Conservation (phyloP, 2,329 filamentous ascomycete species). For the Neofusicoccum ribis region DNA sequence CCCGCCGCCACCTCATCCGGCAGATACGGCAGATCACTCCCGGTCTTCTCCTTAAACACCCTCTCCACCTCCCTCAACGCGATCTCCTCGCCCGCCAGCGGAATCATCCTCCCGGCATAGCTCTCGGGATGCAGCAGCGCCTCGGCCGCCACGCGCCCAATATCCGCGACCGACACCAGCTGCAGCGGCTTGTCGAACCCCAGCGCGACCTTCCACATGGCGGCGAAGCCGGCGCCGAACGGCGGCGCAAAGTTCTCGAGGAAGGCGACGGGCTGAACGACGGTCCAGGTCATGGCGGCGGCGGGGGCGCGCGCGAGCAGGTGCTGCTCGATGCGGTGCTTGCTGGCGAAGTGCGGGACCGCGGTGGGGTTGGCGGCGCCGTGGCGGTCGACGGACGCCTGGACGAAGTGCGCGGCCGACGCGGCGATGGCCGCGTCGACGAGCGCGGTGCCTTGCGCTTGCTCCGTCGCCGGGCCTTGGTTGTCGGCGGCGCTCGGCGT, state of each 20-base stretch:
- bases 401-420: constrained; percentile 39
- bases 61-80: constrained; percentile 40
- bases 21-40: constrained; percentile 41
- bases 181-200: constrained; percentile 37
- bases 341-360: constrained; percentile 62
- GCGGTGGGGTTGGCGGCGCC: constrained; percentile 50
- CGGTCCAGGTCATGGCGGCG: constrained; percentile 55
- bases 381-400: constrained; percentile 39
- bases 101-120: constrained; percentile 43
- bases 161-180: constrained; percentile 42
- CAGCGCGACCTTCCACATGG: constrained; percentile 31
- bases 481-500: constrained; percentile 20
- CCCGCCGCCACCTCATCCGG: constrained; percentile 38
- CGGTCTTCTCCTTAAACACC: constrained; percentile 48
- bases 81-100: constrained; percentile 53
- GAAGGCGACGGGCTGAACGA: constrained; percentile 62
- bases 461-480: constrained; percentile 28
- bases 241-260: constrained; percentile 58
- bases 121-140: constrained; percentile 46
- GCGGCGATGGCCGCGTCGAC: constrained; percentile 34
- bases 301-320: constrained; percentile 46
- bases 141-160: constrained; percentile 50
- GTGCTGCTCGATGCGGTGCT: constrained; percentile 61
- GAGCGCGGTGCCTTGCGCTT: constrained; percentile 39
- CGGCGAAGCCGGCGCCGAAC: constrained; percentile 33